Base-by-base conservation (phyloP, 257 asterid species). In the Cynanchum wilfordii region DNA sequence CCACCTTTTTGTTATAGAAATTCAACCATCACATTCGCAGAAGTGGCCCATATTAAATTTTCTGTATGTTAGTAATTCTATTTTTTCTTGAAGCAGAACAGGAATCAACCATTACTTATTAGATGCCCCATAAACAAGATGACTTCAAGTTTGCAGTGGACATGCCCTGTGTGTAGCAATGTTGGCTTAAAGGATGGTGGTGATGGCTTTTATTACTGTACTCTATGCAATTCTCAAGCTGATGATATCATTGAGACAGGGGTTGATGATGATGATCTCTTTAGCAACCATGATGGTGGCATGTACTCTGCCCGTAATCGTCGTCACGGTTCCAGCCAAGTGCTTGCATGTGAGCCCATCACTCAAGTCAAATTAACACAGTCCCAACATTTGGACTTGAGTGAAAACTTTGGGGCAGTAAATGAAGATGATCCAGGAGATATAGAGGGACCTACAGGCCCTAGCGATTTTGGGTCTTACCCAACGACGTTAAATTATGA, bases 131-230 rank as follows among this genome's bases (percentile, higher is more conserved):
- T 36, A 33, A 30, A 19, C 27, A 63, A 36, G 54, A 54, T 85
- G 89, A 74, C 45, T 7, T 82, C 82, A 24, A 79, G 81, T 38
- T 71, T 84, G 55, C 76, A 51, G 24, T 75, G 71, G 71, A 50
- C 9, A 10, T 93, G 98, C 81, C 74, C 73, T 9, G 69, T 62
- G 0, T 93, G 97, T 73, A 87, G 86, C 72, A 44, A 27, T 64
- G 42, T 36, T 12, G 83, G 83, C 44, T 87, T 87, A 55, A 67
- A 22, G 51, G 75, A 77, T 13, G 80, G 82, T 24, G 92, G 78
- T 12, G 92, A 89, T 70, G 95, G 96, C 51, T 84, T 69, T 80
- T 88, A 75, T 72, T 85, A 85, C 52, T 88, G 97, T 69, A 73
- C 55, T 25, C 56, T 69, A 29, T 93, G 95, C 75, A 75, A 77